Conservation (phyloP, 345 rosid genomes). For the Gossypium arboreum region DNA sequence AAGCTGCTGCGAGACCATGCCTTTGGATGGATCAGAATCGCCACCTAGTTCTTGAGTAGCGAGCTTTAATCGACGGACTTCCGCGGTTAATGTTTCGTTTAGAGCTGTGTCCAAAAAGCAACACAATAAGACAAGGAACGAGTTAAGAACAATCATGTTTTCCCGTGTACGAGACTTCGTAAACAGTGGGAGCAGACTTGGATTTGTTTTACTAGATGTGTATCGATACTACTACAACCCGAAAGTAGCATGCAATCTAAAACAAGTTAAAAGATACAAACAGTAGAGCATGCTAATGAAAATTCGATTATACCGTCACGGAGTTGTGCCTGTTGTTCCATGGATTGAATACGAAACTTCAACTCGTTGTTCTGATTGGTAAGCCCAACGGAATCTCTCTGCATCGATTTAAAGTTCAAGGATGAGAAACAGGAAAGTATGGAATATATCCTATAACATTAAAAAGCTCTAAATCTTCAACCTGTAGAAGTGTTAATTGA, state of each 20-base stretch:
- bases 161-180: too few species aligned
- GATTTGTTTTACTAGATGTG: too few species aligned
- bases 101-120: conserved; percentile 39
- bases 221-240: neutral
- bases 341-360: conserved; percentile 92
- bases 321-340: conserved; percentile 96
- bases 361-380: conserved; percentile 86
- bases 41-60: conserved; percentile 39
- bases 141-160: too few species aligned
- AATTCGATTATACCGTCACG: conserved; percentile 60
- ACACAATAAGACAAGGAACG: neutral
- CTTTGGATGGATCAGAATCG: conserved; percentile 43
- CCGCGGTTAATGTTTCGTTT: conserved; percentile 52
- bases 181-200: too few species aligned
- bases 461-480: conserved; percentile 15
- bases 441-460: neutral
- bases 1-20: conserved; percentile 43
- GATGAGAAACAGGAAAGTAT: neutral
- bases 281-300: neutral
- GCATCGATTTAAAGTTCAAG: conserved; percentile 11
- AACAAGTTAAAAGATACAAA: neutral
- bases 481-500: conserved; percentile 89
- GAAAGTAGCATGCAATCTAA: neutral
- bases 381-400: conserved; percentile 92
- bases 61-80: conserved; percentile 54